Evolutionary conservation across 73 alveolate genomes (phyloP).

Genomic region (Paramecium sonneborni): DNA sequence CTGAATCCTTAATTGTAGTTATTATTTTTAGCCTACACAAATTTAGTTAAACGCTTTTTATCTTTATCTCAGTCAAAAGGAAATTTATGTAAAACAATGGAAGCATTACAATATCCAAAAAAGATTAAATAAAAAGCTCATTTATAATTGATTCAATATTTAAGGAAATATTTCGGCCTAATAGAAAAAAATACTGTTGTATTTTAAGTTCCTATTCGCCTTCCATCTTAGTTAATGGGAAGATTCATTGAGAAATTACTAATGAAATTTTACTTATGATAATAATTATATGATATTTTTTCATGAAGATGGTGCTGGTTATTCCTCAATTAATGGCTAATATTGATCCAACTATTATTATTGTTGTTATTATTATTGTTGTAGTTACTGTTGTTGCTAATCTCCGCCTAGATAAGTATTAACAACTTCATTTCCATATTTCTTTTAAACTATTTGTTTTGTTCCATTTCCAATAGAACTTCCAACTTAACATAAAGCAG

Average conservation of each 20-base stretch:
- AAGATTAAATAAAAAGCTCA: not conserved
- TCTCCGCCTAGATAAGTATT: slow-evolving; percentile 27
- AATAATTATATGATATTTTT: not conserved
- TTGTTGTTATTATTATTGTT: not conserved
- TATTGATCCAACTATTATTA: not conserved
- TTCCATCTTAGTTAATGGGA: not conserved
- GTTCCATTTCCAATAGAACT: slow-evolving; percentile 1
- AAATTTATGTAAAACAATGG: not conserved
- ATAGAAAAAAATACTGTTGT: not conserved
- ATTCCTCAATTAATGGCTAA: slow-evolving; percentile 6
- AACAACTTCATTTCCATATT: slow-evolving; percentile 45
- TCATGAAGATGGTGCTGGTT: slow-evolving; percentile 9
- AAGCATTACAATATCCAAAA: not conserved
- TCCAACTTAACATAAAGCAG: slow-evolving; percentile 34
- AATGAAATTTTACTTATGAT: not conserved
- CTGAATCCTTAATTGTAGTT: not conserved
- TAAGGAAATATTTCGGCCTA: not conserved
- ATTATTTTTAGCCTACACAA: not conserved
- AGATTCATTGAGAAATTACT: not conserved
- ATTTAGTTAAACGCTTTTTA: not conserved
- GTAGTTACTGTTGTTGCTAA: not conserved
- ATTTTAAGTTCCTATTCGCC: not conserved
- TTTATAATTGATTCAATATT: not conserved
- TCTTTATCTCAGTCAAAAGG: not conserved
- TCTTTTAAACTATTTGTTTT: slow-evolving; percentile 15